Base-by-base conservation (phyloP, 768 basidiomycete genomes). In the Russula sp. region DNA sequence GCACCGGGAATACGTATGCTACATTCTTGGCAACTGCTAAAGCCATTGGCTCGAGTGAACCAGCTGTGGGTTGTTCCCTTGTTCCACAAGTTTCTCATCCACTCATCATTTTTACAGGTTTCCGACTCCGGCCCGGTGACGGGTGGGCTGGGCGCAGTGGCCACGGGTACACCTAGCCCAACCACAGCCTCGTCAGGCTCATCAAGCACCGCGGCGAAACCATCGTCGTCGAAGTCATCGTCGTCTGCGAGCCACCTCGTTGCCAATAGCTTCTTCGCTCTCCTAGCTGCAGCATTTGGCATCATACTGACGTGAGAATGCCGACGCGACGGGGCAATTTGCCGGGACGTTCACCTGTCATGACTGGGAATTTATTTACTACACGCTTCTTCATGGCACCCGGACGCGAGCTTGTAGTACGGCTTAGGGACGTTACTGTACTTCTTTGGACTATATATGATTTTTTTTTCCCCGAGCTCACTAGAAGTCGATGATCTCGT, bases 1-100 rank as follows among this genome's bases (percentile, higher is more conserved):
- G 72, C 6, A 72, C 73, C 29, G 80, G 77, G 39, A 75, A 80
- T 66, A 80, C 76, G 13, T 78, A 74, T 65, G 73, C 70, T 14
- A 70, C 70, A 5, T 82, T 76, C 72, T 54, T 67, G 61, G 62
- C 74, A n/a, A 75, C 76, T 29, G 81, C 81, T 2, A 57, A 67
- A 39, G 71, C 72, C 10, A 74, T 77, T 38, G 78, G 76, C 7
- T 2, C 32, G 22, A 68, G 55, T 11, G 79, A 78, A 60, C 54
- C 56, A 8, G 70, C 70, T 7, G 79, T 79, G 68, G 60, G 76
- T 61, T 22, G 25, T n/a, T 22, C 11, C 16, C 48, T 18, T 16
- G 3, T 14, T 32, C 18, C 34, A 16, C 29, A 38, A 2, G 16
- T 36, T 16, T 39, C 11, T 3, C 8, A 20, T n/a, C 20, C 29